These are phyloP conservation scores for Orychophragmus violaceus DNA, from an alignment of 345 rosid species.

Conservation along the genomic window DNA sequence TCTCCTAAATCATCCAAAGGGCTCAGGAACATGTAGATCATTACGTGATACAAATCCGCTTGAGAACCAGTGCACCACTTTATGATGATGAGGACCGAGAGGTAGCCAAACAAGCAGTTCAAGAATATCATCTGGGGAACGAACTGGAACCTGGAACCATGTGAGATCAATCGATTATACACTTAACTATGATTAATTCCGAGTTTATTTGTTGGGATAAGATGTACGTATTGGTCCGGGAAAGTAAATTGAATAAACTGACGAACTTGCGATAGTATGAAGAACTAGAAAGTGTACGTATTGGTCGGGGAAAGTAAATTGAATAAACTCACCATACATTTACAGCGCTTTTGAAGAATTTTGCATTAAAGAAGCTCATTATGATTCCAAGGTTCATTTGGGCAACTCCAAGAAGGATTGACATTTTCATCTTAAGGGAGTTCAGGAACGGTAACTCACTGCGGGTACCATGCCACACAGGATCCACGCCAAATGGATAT, in stretches of 20 bases:
- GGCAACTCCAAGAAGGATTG: slow-evolving; percentile 90
- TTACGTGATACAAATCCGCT: slow-evolving; percentile 84
- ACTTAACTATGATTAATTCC: background rate
- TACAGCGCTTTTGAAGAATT: slow-evolving; percentile 52
- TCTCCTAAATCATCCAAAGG: slow-evolving; percentile 91
- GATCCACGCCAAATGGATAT: slow-evolving; percentile 96
- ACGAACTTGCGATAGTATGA: no score
- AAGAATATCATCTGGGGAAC: slow-evolving; percentile 91
- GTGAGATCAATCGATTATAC: slow-evolving; percentile 1
- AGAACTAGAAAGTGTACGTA: no score
- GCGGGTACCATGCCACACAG: slow-evolving; percentile 89
- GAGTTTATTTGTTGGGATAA: background rate
- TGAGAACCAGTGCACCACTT: slow-evolving; percentile 94
- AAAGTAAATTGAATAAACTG: slow-evolving; percentile 2
- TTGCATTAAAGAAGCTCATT: slow-evolving; percentile 84
- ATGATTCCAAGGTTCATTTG: slow-evolving; percentile 98
- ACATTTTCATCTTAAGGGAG: slow-evolving; percentile 99
- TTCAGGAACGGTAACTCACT: slow-evolving; percentile 89
- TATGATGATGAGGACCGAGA: slow-evolving; percentile 69
- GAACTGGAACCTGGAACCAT: slow-evolving; percentile 78
- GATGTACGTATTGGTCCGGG: background rate
- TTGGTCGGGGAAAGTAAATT: background rate
- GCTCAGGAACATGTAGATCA: slow-evolving; percentile 97
- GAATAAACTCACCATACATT: slow-evolving; percentile 57
- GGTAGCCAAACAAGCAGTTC: slow-evolving; percentile 88